Evolutionary conservation across 306 rosid species (phyloP).

Genomic region (Psophocarpus tetragonolobus): DNA sequence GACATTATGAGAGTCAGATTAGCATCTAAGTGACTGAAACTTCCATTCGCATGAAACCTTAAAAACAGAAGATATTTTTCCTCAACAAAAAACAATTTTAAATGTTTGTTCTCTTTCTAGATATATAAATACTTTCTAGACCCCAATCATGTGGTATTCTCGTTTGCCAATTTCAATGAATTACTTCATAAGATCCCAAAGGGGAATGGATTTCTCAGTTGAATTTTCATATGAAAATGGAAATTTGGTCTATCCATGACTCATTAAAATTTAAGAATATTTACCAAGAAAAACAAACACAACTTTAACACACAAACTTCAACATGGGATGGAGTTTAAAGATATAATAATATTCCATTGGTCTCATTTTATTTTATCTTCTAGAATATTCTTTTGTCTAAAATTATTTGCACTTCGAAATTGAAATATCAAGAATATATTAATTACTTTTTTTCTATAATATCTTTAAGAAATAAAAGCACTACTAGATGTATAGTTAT

Average conservation of each 20-base stretch:
- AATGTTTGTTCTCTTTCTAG: neutral
- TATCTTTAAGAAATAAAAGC: neutral
- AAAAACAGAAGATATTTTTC: neutral
- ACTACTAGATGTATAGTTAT: neutral
- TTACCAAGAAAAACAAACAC: neutral
- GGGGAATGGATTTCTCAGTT: neutral
- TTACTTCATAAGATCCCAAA: constrained; percentile 10
- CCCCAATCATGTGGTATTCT: neutral
- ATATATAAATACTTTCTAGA: neutral
- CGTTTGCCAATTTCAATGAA: neutral
- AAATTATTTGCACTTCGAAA: neutral
- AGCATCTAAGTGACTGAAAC: neutral
- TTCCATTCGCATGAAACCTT: neutral
- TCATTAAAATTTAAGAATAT: neutral
- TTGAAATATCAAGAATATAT: neutral
- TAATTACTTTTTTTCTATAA: neutral
- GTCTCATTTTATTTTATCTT: neutral
- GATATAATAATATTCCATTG: neutral
- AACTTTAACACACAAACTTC: neutral
- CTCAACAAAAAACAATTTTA: neutral
- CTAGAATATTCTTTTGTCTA: neutral
- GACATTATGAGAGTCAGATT: neutral
- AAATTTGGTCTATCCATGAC: neutral
- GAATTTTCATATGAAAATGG: neutral
- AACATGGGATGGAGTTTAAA: neutral